Conservation (phyloP, 306 rosid genomes). For the Luffa acutangula region DNA sequence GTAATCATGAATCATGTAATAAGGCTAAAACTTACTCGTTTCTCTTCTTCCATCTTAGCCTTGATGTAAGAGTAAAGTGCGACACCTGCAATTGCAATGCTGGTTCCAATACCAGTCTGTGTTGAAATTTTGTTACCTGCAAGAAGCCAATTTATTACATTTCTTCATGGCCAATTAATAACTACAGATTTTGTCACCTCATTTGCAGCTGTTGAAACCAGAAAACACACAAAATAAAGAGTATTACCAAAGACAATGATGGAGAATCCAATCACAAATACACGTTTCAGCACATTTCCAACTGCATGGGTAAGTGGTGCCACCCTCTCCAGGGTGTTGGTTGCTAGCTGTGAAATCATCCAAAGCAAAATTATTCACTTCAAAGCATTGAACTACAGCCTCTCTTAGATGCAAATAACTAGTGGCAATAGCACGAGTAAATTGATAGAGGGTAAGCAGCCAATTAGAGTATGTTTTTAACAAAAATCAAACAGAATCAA, state of each 20-base stretch:
- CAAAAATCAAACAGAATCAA: too few relatives aligned
- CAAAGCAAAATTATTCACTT: not conserved
- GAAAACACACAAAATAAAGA: not conserved
- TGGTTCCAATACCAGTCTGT: conserved; percentile 89
- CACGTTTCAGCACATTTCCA: conserved; percentile 94
- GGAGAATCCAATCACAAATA: conserved; percentile 90
- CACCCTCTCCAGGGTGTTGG: conserved; percentile 93
- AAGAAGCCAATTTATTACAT: not conserved
- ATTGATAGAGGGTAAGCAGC: too few relatives aligned
- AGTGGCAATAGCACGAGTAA: too few relatives aligned
- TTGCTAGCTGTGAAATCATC: conserved; percentile 51
- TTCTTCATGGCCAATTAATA: not conserved
- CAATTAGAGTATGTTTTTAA: too few relatives aligned
- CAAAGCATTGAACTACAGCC: not conserved
- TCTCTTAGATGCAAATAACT: not conserved
- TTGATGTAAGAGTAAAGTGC: conserved; percentile 75
- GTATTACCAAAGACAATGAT: conserved; percentile 62
- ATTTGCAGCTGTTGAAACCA: not conserved
- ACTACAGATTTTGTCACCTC: not conserved
- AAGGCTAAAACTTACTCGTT: conserved; percentile 52
- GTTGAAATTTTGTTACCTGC: conserved; percentile 90
- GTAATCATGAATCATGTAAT: not conserved
- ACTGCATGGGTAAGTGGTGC: conserved; percentile 98
- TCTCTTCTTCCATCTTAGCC: conserved; percentile 88
- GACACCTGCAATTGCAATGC: conserved; percentile 87